phyloP scores from a whole-genome alignment of 1,284 basidiomycete genomes.

The Acaromyces ingoldii region DNA sequence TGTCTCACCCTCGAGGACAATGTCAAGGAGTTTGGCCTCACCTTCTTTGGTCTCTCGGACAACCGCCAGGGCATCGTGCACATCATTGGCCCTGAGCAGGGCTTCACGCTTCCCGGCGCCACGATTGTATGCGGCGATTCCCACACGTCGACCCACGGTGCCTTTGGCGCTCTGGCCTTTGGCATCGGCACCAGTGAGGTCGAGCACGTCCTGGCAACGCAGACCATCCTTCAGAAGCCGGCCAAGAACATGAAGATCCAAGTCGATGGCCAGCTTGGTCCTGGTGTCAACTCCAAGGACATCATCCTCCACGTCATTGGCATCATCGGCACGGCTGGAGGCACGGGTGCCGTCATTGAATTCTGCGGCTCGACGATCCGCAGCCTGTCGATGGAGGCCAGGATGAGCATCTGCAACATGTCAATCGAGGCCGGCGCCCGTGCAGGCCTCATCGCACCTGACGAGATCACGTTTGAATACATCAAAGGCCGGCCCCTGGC shows the following conservation, averaged over 20 bases:
- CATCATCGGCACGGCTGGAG: conserved; percentile 49
- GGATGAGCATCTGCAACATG: conserved; percentile 52
- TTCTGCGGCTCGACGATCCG: conserved; percentile 46
- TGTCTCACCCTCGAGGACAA: conserved; percentile 49
- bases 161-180: conserved; percentile 49
- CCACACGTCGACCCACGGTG: conserved; percentile 50
- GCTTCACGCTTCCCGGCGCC: conserved; percentile 47
- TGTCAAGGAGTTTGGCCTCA: conserved; percentile 48
- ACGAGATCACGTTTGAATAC: conserved; percentile 48
- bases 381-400: conserved; percentile 44
- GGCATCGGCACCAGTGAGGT: conserved; percentile 51
- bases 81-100: conserved; percentile 49
- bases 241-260: conserved; percentile 50
- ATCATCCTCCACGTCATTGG: conserved; percentile 50
- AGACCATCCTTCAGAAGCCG: conserved; percentile 48
- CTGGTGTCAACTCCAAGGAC: conserved; percentile 49
- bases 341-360: conserved; percentile 48
- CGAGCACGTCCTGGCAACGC: conserved; percentile 49
- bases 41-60: conserved; percentile 49
- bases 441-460: conserved; percentile 49
- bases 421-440: conserved; percentile 50
- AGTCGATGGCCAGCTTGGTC: conserved; percentile 43
- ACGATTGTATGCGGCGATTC: conserved; percentile 51
- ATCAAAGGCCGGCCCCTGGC: conserved; percentile 46
- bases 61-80: conserved; percentile 50